Evolutionary conservation across 2,329 filamentous ascomycete species (phyloP), one percentile per base, ranked within the genome.

Genomic region (Fusarium torreyae): DNA sequence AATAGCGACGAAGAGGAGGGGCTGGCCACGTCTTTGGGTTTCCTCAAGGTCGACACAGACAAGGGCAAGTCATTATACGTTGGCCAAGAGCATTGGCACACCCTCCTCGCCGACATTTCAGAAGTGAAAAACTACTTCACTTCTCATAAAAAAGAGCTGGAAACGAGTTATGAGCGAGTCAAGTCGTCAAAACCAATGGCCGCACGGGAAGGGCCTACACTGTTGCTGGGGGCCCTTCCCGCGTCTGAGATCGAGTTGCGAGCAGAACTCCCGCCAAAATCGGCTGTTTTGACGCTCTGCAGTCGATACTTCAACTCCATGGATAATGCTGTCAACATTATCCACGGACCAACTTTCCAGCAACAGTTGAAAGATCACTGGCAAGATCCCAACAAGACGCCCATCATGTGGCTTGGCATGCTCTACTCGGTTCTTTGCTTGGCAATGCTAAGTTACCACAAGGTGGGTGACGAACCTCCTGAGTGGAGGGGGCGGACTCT

Each of bases 101-200:
- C 91, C 39, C 88, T 97, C 54, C 82, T 97, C 56, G 86, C 89
- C 71, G 92, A 94, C 79, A 96, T 99, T 68, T 86, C 93, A 11
- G 96, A 99, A 82, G 95, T 99, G 26, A 97, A 95, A 77, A 94
- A 91, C 72, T 98, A 96, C 81, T 98, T 97, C 75, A 81, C 83
- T 18, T 89, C 87, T 36, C 94, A 98, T 80, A 97, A 96, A 78
- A 94, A 96, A 76, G 94, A 98, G 70, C 86, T 95, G 63, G 93
- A 97, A 76, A 90, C 90, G 61, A 94, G 94, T 72, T 89, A 93
- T 72, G 89, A 92, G 73, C 91, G 89, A 73, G 89, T 97, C 52
- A 87, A 91, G 77, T 88, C 88, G 44, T 88, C 88, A 39, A 93
- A 92, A 73, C 86, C 90, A 17, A 81, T 82, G 28, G 82, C 83